phyloP scores from a whole-genome alignment of 768 basidiomycete genomes.

The Strobilomyces confusus region DNA sequence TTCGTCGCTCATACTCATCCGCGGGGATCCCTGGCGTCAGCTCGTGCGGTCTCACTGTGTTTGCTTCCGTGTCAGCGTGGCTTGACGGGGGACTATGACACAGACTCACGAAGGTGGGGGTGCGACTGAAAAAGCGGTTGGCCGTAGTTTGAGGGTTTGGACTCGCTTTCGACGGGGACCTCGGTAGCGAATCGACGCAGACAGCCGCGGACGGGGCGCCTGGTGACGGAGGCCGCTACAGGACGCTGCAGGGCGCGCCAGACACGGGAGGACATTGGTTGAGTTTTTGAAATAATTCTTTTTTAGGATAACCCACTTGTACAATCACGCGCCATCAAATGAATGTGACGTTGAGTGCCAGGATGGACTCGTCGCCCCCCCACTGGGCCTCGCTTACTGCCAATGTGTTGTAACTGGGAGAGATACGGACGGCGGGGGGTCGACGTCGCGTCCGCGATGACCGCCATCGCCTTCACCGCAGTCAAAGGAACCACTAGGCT shows the following conservation, averaged over 20 bases:
- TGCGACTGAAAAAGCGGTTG: conserved; percentile 79
- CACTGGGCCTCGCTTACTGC: conserved; percentile 3
- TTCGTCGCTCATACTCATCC: conserved; percentile 71
- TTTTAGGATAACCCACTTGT: neutral
- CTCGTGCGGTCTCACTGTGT: conserved; percentile 55
- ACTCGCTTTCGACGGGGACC: conserved; percentile 19
- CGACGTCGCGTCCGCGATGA: conserved; percentile 61
- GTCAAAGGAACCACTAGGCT: conserved; percentile 66
- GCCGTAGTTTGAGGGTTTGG: conserved; percentile 74
- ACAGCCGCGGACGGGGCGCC: neutral
- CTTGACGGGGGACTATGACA: neutral
- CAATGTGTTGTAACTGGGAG: conserved; percentile 37
- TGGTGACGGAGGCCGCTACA: neutral
- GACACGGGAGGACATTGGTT: conserved; percentile 17
- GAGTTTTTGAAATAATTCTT: conserved; percentile 6
- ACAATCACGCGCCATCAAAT: conserved; percentile 21
- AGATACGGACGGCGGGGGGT: conserved; percentile 52
- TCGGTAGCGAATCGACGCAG: conserved; percentile 34
- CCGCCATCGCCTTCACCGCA: conserved; percentile 62
- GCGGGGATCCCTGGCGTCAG: conserved; percentile 78
- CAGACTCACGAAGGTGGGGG: conserved; percentile 65
- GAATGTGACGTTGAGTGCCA: neutral
- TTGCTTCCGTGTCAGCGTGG: conserved; percentile 2
- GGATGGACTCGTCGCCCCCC: conserved; percentile 21
- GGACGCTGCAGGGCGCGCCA: conserved; percentile 15